phyloP scores from a whole-genome alignment of 2,329 filamentous ascomycete genomes.

The Malbranchea cinnamomea region DNA sequence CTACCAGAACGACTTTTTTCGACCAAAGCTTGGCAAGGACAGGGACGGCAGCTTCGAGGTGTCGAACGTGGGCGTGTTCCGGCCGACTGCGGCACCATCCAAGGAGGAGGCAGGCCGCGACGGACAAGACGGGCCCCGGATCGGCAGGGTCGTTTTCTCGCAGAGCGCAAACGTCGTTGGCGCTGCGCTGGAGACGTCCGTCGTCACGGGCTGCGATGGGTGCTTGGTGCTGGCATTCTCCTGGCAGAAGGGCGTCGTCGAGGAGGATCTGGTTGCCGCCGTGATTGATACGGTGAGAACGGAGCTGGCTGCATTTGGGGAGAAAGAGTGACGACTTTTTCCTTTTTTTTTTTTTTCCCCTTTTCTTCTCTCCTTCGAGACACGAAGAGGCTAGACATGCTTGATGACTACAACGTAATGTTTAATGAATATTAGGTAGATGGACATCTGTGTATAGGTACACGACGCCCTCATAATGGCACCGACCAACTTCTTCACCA shows the following conservation, averaged over 20 bases:
- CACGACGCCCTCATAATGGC: too few relatives aligned
- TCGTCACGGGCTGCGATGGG: slow-evolving; percentile 31
- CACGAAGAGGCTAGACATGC: too few relatives aligned
- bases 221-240: slow-evolving; percentile 26
- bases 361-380: too few relatives aligned
- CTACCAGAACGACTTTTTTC: slow-evolving; percentile 22
- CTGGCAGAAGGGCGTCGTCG: slow-evolving; percentile 19
- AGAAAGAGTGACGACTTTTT: too few relatives aligned
- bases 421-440: too few relatives aligned
- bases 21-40: slow-evolving; percentile 23
- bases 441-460: too few relatives aligned
- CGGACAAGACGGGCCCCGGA: slow-evolving; percentile 12
- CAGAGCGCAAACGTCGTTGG: slow-evolving; percentile 28
- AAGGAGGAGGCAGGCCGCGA: slow-evolving; percentile 2
- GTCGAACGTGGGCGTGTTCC: slow-evolving; percentile 31
- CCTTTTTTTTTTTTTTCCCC: too few relatives aligned
- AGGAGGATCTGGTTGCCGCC: not conserved
- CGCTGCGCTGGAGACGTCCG: slow-evolving; percentile 24
- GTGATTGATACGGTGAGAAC: slow-evolving; percentile 2
- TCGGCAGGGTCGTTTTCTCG: slow-evolving; percentile 31
- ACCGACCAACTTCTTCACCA: too few relatives aligned
- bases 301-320: slow-evolving; percentile 1
- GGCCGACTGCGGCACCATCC: not conserved
- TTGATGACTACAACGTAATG: too few relatives aligned
- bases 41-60: slow-evolving; percentile 28